Conservation (phyloP, 768 basidiomycete genomes). For the Sistotremastrum suecicum region DNA sequence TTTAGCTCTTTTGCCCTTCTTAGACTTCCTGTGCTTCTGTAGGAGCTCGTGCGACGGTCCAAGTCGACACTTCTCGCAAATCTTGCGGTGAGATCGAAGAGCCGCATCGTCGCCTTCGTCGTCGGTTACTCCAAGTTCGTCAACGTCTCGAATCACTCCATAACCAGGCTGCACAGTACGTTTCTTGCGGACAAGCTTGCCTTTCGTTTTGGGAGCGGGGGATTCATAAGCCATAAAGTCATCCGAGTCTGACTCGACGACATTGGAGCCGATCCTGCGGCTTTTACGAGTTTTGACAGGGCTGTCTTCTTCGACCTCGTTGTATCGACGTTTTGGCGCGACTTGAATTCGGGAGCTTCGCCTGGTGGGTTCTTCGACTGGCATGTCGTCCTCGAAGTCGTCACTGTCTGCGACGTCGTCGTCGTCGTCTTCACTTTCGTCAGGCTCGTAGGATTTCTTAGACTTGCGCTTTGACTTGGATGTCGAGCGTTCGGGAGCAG, state of each 20-base stretch:
- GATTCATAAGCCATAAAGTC: no score
- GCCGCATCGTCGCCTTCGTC: slow-evolving; percentile 31
- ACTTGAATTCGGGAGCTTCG: slow-evolving; percentile 25
- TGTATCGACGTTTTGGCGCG: slow-evolving; percentile 4
- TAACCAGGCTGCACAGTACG: slow-evolving; percentile 30
- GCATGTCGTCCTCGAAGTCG: slow-evolving; percentile 14
- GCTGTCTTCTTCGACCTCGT: slow-evolving; percentile 13
- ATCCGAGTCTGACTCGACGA: no score
- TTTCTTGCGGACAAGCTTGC: no score
- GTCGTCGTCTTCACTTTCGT: slow-evolving; percentile 10
- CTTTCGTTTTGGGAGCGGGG: no score
- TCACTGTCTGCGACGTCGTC: slow-evolving; percentile 18
- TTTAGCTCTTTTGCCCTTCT: slow-evolving; percentile 27
- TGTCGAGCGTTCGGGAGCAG: slow-evolving; percentile 31
- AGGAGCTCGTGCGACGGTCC: slow-evolving; percentile 44
- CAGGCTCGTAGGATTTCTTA: slow-evolving; percentile 20
- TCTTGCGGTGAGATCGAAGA: slow-evolving; percentile 42
- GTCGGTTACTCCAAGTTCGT: slow-evolving; percentile 34
- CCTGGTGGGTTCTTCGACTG: slow-evolving; percentile 13
- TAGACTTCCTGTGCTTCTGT: slow-evolving; percentile 17
- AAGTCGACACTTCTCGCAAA: slow-evolving; percentile 62
- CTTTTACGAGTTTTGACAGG: slow-evolving; percentile 12
- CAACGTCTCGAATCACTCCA: slow-evolving; percentile 30
- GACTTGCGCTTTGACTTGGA: slow-evolving; percentile 27
- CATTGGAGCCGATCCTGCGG: no score